phyloP scores from a whole-genome alignment of 208 protist species.

The Trypanosoma boissoni region DNA sequence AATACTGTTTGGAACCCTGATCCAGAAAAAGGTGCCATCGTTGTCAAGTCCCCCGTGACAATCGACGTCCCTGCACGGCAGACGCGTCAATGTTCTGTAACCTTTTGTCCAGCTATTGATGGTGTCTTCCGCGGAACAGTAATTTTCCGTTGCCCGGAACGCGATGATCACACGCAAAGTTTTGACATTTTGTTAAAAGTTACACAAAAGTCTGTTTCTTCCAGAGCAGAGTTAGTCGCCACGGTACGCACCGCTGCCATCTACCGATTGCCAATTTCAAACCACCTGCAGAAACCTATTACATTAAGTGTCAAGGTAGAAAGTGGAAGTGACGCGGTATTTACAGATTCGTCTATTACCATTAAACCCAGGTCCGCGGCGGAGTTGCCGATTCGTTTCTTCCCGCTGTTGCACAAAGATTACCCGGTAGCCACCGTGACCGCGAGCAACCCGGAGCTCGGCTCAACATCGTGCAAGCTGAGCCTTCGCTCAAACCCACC shows the following conservation, averaged over 20 bases:
- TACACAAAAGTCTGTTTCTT: constrained; percentile 26
- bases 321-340: constrained; percentile 48
- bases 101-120: constrained; percentile 81
- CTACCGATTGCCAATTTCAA: constrained; percentile 81
- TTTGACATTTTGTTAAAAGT: constrained; percentile 77
- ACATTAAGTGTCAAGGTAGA: constrained; percentile 63
- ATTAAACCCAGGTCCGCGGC: constrained; percentile 57
- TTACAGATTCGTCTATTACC: constrained; percentile 49
- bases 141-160: constrained; percentile 49
- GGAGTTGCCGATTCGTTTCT: constrained; percentile 76
- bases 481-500: constrained; percentile 47
- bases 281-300: constrained; percentile 83
- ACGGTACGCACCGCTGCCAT: constrained; percentile 66
- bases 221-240: constrained; percentile 70
- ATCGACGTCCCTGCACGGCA: constrained; percentile 87
- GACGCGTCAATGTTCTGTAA: constrained; percentile 66
- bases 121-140: constrained; percentile 68
- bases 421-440: constrained; percentile 61
- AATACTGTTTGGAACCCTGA: constrained; percentile 67
- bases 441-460: constrained; percentile 81
- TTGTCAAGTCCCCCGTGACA: constrained; percentile 51
- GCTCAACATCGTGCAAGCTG: constrained; percentile 72
- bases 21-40: constrained; percentile 50
- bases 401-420: constrained; percentile 80
- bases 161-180: constrained; percentile 86